Conservation (phyloP, 1,284 basidiomycete species). For the Marasmius oreades region DNA sequence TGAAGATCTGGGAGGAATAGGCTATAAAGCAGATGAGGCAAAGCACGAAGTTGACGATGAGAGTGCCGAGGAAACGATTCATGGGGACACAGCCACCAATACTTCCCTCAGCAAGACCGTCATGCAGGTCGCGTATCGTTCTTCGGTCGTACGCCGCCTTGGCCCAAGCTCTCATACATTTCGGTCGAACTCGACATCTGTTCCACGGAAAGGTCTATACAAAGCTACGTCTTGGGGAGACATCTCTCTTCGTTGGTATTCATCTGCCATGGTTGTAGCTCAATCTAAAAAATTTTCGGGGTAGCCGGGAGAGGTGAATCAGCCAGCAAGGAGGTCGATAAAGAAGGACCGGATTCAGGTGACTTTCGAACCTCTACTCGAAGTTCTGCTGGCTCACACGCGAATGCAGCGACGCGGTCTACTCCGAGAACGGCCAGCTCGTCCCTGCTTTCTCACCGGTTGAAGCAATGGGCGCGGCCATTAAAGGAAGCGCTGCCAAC, state of each 20-base stretch:
- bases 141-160: slow-evolving; percentile 2
- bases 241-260: slow-evolving; percentile 32
- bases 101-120: slow-evolving; percentile 9
- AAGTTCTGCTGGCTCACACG: neutral
- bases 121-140: slow-evolving; percentile 16
- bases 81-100: slow-evolving; percentile 22
- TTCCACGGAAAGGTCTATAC: slow-evolving; percentile 1
- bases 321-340: neutral
- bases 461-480: neutral
- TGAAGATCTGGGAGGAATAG: slow-evolving; percentile 84
- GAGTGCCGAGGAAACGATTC: slow-evolving; percentile 46
- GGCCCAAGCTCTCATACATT: slow-evolving; percentile 6
- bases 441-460: neutral
- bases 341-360: neutral
- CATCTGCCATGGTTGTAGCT: no score
- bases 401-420: neutral
- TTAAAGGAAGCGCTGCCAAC: no score
- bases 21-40: slow-evolving; percentile 85
- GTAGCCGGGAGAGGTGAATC: slow-evolving; percentile 16
- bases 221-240: slow-evolving; percentile 24
- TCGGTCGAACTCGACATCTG: slow-evolving; percentile 20
- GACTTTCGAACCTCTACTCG: no score
- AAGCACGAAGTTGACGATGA: slow-evolving; percentile 70
- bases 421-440: neutral
- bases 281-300: slow-evolving; percentile 10